A percentile compares a stretch with the other conserved stretches of the same genome.
phyloP scores from a whole-genome alignment of 352 stramenopile genomes.

The Pythium plurisporium region DNA sequence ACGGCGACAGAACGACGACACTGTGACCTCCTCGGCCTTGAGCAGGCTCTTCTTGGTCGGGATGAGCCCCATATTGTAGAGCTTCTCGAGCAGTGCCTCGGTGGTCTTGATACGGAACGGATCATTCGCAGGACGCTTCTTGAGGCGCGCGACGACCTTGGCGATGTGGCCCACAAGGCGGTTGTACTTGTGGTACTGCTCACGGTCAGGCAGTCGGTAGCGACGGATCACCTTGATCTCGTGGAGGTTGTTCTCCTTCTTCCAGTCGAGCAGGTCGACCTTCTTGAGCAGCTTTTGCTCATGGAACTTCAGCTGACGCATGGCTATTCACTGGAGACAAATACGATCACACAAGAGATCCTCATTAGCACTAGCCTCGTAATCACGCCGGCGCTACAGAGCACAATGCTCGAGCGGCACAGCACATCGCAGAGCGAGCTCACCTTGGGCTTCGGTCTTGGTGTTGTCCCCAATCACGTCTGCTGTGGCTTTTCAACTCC shows the following conservation, averaged over 20 bases:
- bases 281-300: constrained; percentile 99
- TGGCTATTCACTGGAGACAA: constrained; percentile 23
- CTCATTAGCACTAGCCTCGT: background rate
- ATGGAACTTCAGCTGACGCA: constrained; percentile 94
- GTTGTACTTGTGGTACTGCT: constrained; percentile 99
- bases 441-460: constrained; percentile 9
- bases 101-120: constrained; percentile 97
- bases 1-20: constrained; percentile 93
- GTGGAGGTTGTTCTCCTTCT: constrained; percentile 97
- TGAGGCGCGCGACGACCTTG: constrained; percentile 93
- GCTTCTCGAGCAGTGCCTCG: constrained; percentile 95
- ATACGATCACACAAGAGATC: background rate
- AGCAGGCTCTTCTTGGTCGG: constrained; percentile 95
- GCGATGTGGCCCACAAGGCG: constrained; percentile 95
- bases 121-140: constrained; percentile 93
- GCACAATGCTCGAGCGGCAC: background rate
- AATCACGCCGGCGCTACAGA: background rate
- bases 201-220: constrained; percentile 97
- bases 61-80: constrained; percentile 98
- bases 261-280: constrained; percentile 98
- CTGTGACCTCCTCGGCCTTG: constrained; percentile 96
- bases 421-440: background rate
- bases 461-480: no score
- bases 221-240: constrained; percentile 97
- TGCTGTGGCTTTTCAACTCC: constrained; percentile 24